Base-by-base conservation (phyloP, 1,139 yeast species). In the Hansenula sp. region DNA sequence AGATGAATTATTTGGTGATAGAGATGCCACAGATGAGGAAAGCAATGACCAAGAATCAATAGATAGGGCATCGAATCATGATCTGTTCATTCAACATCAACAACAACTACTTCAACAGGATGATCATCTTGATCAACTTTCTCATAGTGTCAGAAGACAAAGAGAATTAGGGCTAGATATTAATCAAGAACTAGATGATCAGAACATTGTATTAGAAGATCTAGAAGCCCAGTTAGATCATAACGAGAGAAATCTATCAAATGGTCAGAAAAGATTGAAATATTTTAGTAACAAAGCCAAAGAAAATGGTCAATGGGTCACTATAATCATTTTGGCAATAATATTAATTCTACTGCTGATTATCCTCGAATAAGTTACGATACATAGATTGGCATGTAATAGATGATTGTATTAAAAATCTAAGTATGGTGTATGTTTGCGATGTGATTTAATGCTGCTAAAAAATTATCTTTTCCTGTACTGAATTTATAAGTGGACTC, bases 221-320 rank as follows among this genome's bases (percentile, higher is more conserved):
- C 70, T 88, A 40, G 96, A 88, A 54, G 66, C 66, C 31, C 81
- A 85, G 17, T 77, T 85, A 13, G 90, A 82, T 49, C 56, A 67
- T 29, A 74, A 86, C 7, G 74, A 73, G 30, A 57, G 64, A 39
- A 67, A 84, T 41, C 61, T 88, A 35, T 67, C 68, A 33, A 66
- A 72, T 8, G 93, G 95, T 1, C 70, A 73, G 30, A 64, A 67
- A 44, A 71, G 83, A 38, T 68, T 88, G 44, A 70, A 65, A 32
- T 68, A 65, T 36, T 84, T 87, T 55, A 71, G 83, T 42, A 66
- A 72, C 15, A 75, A 70, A 53, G 77, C 83, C 17, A 73, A 74
- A 45, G 88, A 84, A 57, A 81, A 85, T 56, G 91, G 93, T 2
- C 83, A 87, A 42, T 70, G 87, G 68, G 70, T 81, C 36, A 83